Base-by-base conservation (phyloP, 1,284 basidiomycete genomes). In the Taiwanofungus camphoratus region DNA sequence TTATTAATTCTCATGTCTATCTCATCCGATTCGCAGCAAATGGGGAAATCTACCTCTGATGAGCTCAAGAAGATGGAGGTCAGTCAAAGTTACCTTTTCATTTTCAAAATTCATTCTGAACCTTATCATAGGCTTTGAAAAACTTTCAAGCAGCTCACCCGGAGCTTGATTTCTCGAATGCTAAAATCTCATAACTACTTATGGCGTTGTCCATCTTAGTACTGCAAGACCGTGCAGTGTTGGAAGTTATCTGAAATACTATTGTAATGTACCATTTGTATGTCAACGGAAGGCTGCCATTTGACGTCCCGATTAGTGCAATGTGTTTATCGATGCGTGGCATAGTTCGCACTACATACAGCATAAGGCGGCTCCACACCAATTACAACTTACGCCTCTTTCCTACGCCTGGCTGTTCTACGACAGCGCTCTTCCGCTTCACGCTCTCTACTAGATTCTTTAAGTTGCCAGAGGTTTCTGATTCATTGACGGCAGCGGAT, bases 111-210 rank as follows among this genome's bases (percentile, higher is more conserved):
- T 8, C 9, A 20, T 20, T 26, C 18, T 36, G n/a, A 31, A 18
- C 13, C 41, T 16, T 6, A 40, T 24, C 22, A 24, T 36, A 92
- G 89, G 80, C 86, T 46, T 65, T 97, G 45, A 80, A 85, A 65
- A 93, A 88, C 64, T 96, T 97, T 69, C 86, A 94, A 68, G 80
- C 71, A 13, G 76, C 79, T 29, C 92, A 97, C 64, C 94, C 93
- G 1, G 93, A 97, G 63, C 77, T 97, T 62, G 94, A 97, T 65
- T 95, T 97, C 60, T 89, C 87, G 32, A 84, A 94, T n/a, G 91
- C 87, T 16, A 88, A 90, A 62, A 85, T 91, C 43, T 82, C 82
- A 49, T 91, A 69, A 32, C 7, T 3, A 15, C 4, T n/a, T 21
- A n/a, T n/a, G n/a, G n/a, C n/a, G n/a, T n/a, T n/a, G n/a, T n/a